Evolutionary conservation across 73 alveolate genomes (phyloP), one percentile per base, ranked within the genome.

Genomic region (Paramecium biaurelia): DNA sequence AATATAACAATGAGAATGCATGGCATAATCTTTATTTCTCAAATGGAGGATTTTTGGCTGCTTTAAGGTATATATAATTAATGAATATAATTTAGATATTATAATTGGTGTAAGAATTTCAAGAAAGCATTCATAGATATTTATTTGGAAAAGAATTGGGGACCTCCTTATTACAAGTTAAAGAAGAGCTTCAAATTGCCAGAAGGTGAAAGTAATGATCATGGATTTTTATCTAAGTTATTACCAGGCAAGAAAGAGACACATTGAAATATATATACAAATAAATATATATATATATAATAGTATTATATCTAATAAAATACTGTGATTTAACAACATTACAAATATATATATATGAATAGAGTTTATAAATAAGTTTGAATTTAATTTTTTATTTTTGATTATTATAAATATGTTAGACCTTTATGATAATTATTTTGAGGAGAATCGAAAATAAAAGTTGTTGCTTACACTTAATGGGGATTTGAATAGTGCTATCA

Each of bases 101-200:
- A 79, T 70, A 42, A 32, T 38, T 87, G 93, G 93, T 70, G 70
- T 32, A 87, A 87, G 89, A 47, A 47, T 14, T 42, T 87, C 59
- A 79, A 74, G 82, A 87, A 87, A 87, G 70, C 85, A 18, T 87
- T 87, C 57, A 26, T 43, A 8, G 89, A 68, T 34, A 37, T 87
- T 70, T 87, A 87, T 30, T 26, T 35, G 56, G 88, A 57, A 35
- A 23, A 67, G 85, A 67, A 45, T 58, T 63, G 68, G 67, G 93
- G 93, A 57, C 93, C 93, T 23, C 93, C 93, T 18, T 87, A 87
- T 76, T 79, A 87, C 79, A 87, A 58, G 34, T 10, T 9, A 1
- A 68, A 68, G 86, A 15, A 68, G 84, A 67, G 45, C 28, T 87
- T 87, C 79, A 38, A 35, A 41, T 20, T 21, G 42, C 89, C 89